Base-by-base conservation (phyloP, 495 filamentous ascomycete genomes). In the Tuber magnatum region DNA sequence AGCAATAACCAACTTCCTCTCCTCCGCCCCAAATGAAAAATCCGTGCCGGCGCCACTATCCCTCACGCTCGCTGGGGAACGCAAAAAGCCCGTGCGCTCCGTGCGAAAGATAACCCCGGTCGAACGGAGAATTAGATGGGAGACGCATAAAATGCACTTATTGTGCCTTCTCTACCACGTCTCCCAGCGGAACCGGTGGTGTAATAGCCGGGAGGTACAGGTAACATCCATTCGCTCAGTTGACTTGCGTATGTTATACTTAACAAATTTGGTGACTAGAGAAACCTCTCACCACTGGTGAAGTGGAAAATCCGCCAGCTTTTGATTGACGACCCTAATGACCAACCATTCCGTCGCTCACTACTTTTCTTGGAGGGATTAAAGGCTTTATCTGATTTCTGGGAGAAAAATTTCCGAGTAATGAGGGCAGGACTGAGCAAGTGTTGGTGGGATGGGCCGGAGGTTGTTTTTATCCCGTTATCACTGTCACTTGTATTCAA, bases 71-170 rank as follows among this genome's bases (percentile, higher is more conserved):
- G 44, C 75, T 24, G n/a, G 61, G 51, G 74, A 71, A 61, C 41
- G 75, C 20, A 86, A 86, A 68, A 85, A 76, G 39, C 74, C 76
- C 43, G 78, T 74, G 61, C 73, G 80, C 16, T 72, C 76, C 35
- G 85, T 86, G 77, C 92, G 90, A 78, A 87, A 88, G 16, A 85
- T 93, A 68, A 90, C 87, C 42, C 88, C 86, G 35, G 88, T 87
- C 12, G 94, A 97, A 81, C 94, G 87, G 78, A 88, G 87, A 70
- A 83, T 89, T 18, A 87, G 94, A 56, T 83, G 95, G 40, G 88
- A 95, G 75, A 85, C 92, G 44, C 95, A 99, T 81, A 97, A 97
- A 84, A 85, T 88, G 78, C 93, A 99, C 85, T 69, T 98, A 3
- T 86, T 97, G 44, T 96, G 93, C 79, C 86, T 97, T 1, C 82